Evolutionary conservation across 176 grass and related monocot genomes (phyloP), one percentile per base, ranked within the genome.

Genomic region (Puya raimondii): DNA sequence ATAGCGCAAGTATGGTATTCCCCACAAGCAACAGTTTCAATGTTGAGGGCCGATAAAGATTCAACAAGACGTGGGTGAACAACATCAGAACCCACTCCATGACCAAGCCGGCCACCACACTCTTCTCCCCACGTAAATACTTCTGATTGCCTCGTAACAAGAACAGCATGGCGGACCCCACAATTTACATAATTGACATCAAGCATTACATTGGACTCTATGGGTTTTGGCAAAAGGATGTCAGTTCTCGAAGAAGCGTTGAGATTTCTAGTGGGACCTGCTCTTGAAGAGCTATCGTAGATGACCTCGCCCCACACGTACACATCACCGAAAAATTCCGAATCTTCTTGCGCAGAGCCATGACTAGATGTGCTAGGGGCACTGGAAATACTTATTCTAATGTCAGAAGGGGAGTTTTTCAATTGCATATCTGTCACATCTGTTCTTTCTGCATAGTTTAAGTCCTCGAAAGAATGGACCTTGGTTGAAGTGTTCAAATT

Each of bases 71-170:
- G 72, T 74, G 94, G 94, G 42, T 90, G 79, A 18, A 80, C 77
- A 74, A 88, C 83, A 65, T 87, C 88, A 57, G 82, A 86, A 9
- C 74, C 80, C 69, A 85, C 75, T 53, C 94, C 94, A 53, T 93
- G 94, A 63, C 94, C 94, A 75, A 99, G 86, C 10, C 86, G 81
- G 12, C 94, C 89, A 29, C 84, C 80, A 74, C 79, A 90, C 70
- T 97, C 94, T 80, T 93, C 94, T 47, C 94, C 94, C 94, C 94
- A 99, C 15, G 89, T 90, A 74, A 99, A 99, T 59, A 93, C 79
- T 82, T 99, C 94, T 18, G 84, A 42, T 66, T 99, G 94, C 70
- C 87, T 82, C 63, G 94, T 93, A 76, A 99, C 74, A 20, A 99
- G 79, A 2, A 84, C 94, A 61, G 89, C 87, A 69, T 99, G 94